Evolutionary conservation across 2,329 filamentous ascomycete genomes (phyloP).

Genomic region (Trichophyton simii): DNA sequence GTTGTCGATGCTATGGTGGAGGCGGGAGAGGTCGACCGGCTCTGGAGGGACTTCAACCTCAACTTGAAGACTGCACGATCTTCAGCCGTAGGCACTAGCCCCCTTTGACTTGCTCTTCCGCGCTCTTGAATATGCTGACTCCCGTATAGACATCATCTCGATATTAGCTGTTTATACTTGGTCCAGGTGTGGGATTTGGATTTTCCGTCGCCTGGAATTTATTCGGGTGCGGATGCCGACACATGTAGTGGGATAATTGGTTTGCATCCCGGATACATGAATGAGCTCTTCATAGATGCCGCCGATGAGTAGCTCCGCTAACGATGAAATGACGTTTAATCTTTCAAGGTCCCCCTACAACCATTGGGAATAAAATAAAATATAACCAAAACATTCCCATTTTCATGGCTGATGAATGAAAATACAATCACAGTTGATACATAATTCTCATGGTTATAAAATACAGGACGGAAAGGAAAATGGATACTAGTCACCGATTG

Average conservation of each 20-base stretch:
- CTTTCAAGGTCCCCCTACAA: too few species aligned
- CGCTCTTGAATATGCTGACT: not conserved
- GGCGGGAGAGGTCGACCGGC: constrained; percentile 44
- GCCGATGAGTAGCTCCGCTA: too few species aligned
- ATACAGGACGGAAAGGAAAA: not conserved
- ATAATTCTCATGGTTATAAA: not conserved
- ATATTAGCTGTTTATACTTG: not conserved
- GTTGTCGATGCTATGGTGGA: constrained; percentile 54
- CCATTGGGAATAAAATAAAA: too few species aligned
- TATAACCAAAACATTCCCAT: too few species aligned
- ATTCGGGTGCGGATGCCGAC: too few species aligned
- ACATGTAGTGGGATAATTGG: too few species aligned
- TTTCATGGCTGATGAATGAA: not conserved
- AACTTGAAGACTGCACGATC: constrained; percentile 48
- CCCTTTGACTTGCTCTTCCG: not conserved
- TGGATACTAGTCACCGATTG: not conserved
- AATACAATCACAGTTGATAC: not conserved
- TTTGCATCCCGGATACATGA: too few species aligned
- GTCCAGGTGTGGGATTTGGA: too few species aligned
- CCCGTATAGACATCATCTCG: not conserved
- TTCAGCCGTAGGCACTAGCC: constrained; percentile 26
- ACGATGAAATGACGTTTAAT: too few species aligned
- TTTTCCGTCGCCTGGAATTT: too few species aligned
- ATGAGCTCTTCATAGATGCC: too few species aligned
- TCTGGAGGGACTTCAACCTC: constrained; percentile 55